Conservation (phyloP, 2,329 filamentous ascomycete species). For the Xylaria multiplex region DNA sequence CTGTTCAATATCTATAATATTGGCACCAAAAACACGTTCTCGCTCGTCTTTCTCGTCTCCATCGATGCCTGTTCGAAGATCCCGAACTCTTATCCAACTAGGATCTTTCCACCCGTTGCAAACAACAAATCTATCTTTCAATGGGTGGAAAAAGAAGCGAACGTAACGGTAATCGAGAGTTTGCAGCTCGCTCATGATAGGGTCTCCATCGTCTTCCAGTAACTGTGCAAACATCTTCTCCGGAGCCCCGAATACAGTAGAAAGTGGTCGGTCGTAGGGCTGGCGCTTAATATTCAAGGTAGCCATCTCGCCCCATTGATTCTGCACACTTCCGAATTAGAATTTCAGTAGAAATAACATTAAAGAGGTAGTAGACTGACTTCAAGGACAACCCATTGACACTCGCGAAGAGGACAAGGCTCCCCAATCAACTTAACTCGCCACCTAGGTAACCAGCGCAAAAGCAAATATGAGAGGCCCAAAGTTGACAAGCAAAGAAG, state of each 20-base stretch:
- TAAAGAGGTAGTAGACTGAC: constrained; percentile 53
- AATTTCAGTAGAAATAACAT: not conserved
- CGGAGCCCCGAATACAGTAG: constrained; percentile 72
- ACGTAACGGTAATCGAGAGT: constrained; percentile 94
- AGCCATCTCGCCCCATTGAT: constrained; percentile 94
- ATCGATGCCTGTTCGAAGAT: constrained; percentile 82
- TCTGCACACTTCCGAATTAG: constrained; percentile 57
- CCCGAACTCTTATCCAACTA: constrained; percentile 80
- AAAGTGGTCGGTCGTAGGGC: constrained; percentile 65
- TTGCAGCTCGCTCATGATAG: constrained; percentile 77
- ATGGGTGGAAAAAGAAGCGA: constrained; percentile 88
- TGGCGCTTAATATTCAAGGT: constrained; percentile 73
- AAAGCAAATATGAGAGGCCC: constrained; percentile 83
- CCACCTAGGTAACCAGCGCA: constrained; percentile 92
- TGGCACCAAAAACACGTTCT: constrained; percentile 87
- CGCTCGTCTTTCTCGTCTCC: constrained; percentile 86
- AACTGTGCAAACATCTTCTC: constrained; percentile 67
- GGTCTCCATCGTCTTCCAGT: constrained; percentile 77
- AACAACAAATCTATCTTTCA: constrained; percentile 87
- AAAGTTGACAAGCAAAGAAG: constrained; percentile 75
- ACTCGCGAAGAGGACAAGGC: constrained; percentile 74
- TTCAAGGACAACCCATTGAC: constrained; percentile 93
- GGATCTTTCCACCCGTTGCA: constrained; percentile 95
- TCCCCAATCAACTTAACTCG: constrained; percentile 79
- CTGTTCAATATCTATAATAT: constrained; percentile 91